Base-by-base conservation (phyloP, 1,284 basidiomycete species). In the Cutaneotrichosporon sp. region DNA sequence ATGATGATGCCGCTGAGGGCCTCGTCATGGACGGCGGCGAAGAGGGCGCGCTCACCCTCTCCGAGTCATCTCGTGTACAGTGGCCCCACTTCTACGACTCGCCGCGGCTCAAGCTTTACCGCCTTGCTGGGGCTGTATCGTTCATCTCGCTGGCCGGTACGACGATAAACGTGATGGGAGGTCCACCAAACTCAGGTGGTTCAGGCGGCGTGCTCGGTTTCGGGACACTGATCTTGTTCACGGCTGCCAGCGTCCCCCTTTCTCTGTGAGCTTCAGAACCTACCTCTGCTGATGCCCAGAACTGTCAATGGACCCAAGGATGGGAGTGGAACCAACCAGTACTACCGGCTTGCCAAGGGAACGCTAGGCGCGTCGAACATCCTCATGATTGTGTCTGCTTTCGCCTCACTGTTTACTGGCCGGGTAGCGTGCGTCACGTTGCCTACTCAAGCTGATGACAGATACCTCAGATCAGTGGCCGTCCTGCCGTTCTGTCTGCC, bases 41-140 rank as follows among this genome's bases (percentile, higher is more conserved):
- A n/a, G 50, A 52, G n/a, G 50, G 50, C 29, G 33, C n/a, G 4
- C 20, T 52, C 11, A 24, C 50, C 22, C 50, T 52, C 20, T 36
- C 31, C n/a, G 33, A 34, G 13, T 24, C 14, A 5, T 10, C 16
- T 4, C 16, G 16, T 7, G 33, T 36, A n/a, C 6, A 29, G 10
- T 52, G 50, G 50, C 50, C 50, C 20, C 10, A 18, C n/a, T 52
- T 34, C 33, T 52, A 34, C 50, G 24, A 22, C 50, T 34, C 50
- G 9, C 10, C 31, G 18, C 33, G 50, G n/a, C 33, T 52, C 20
- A n/a, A 20, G 20, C 8, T 33, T 4, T 52, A 52, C 22, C 50
- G 50, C 33, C 13, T 20, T 9, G 33, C 31, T 10, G 50, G n/a
- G 31, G 50, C 31, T 7, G n/a, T 36, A n/a, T 33, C 25, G 6